phyloP scores from a whole-genome alignment of 768 basidiomycete species.

The Crucibulum laeve region DNA sequence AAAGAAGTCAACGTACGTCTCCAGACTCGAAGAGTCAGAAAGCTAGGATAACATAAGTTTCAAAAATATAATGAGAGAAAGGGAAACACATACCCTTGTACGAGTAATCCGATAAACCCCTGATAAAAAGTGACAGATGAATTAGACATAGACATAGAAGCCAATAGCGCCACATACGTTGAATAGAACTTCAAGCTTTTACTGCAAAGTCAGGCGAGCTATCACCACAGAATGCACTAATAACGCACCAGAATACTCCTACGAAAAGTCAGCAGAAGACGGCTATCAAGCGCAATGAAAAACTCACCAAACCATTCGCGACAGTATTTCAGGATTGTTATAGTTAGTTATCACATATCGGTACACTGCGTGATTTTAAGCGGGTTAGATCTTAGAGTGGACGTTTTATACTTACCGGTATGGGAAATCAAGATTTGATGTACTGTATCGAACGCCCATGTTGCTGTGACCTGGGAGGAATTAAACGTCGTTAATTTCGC shows the following conservation, averaged over 20 bases:
- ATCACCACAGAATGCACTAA: no score
- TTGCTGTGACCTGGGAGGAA: slow-evolving; percentile 34
- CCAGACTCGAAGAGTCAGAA: slow-evolving; percentile 39
- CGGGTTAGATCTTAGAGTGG: background rate
- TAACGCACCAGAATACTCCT: no score
- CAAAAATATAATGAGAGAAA: background rate
- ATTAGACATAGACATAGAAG: background rate
- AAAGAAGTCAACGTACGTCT: slow-evolving; percentile 27
- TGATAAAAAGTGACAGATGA: slow-evolving; percentile 15
- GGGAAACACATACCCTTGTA: slow-evolving; percentile 37
- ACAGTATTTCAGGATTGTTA: slow-evolving; percentile 33
- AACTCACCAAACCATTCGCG: slow-evolving; percentile 43
- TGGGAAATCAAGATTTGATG: slow-evolving; percentile 56
- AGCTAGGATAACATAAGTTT: slow-evolving; percentile 20
- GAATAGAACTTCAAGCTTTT: slow-evolving; percentile 52
- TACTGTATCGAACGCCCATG: slow-evolving; percentile 45
- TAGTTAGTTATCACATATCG: slow-evolving; percentile 50
- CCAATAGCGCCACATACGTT: slow-evolving; percentile 30
- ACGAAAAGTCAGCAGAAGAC: background rate
- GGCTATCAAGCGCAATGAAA: background rate
- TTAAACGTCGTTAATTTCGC: background rate
- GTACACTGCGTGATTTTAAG: slow-evolving; percentile 34
- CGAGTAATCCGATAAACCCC: slow-evolving; percentile 53
- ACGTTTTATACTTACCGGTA: slow-evolving; percentile 27
- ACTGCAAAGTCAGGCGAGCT: background rate